A percentile compares a stretch with the other conserved stretches of the same genome.
Conservation (phyloP, 2,329 filamentous ascomycete genomes). For the Epichloe aotearoae region DNA sequence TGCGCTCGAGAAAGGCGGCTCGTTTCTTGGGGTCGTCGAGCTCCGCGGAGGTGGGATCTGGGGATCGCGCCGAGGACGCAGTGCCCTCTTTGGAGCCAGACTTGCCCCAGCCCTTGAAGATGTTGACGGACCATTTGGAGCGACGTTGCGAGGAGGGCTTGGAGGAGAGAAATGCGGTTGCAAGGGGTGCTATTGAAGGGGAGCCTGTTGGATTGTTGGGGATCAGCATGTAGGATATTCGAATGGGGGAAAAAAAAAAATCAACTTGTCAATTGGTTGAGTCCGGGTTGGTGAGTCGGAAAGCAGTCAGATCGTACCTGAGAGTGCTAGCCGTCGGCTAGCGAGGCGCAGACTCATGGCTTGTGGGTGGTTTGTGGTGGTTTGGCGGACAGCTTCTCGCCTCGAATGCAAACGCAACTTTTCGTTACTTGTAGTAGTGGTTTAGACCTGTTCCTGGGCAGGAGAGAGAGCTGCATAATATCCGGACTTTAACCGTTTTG, state of each 20-base stretch:
- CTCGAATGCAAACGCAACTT: background rate
- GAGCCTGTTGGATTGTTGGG: constrained; percentile 2
- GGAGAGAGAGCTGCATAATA: background rate
- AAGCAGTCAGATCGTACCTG: constrained; percentile 35
- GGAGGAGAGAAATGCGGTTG: constrained; percentile 9
- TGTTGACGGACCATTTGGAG: constrained; percentile 29
- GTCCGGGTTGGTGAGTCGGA: background rate
- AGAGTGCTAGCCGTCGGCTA: constrained; percentile 44
- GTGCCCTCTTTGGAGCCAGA: constrained; percentile 16
- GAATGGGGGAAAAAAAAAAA: background rate
- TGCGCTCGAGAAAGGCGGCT: constrained; percentile 26
- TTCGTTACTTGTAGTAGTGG: background rate
- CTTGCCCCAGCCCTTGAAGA: constrained; percentile 25
- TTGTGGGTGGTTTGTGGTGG: background rate
- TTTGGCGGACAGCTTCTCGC: background rate
- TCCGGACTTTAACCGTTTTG: constrained; percentile 14
- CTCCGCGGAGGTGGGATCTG: constrained; percentile 16
- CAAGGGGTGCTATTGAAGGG: constrained; percentile 7
- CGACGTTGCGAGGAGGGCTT: constrained; percentile 20
- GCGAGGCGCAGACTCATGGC: constrained; percentile 54
- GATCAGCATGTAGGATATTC: background rate
- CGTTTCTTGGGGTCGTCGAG: constrained; percentile 30
- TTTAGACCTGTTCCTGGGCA: background rate
- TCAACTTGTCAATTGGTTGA: too few species aligned
- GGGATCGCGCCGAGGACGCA: constrained; percentile 15